Percentiles rank a stretch among this genome's conserved stretches.
Evolutionary conservation across 495 filamentous ascomycete genomes (phyloP).

Genomic region (Darksidea phi): DNA sequence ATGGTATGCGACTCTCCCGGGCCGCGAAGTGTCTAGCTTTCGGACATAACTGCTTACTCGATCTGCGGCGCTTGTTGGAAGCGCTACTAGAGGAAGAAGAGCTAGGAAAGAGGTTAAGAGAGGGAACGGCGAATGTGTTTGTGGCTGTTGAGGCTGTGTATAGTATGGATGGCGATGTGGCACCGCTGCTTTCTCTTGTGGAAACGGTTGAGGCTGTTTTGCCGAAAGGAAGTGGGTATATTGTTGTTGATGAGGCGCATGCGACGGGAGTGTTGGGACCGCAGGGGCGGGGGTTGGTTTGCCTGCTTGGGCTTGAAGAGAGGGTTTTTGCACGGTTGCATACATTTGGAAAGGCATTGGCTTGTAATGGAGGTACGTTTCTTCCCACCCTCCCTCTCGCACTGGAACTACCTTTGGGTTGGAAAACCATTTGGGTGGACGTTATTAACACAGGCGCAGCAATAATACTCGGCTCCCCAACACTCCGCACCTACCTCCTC

Average conservation of each 20-base stretch:
- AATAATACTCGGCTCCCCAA: slow-evolving; percentile 47
- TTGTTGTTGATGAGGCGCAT: slow-evolving; percentile 81
- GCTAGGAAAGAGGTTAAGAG: slow-evolving; percentile 26
- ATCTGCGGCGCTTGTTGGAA: slow-evolving; percentile 48
- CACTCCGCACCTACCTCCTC: slow-evolving; percentile 57
- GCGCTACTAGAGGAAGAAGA: slow-evolving; percentile 41
- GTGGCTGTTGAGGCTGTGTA: slow-evolving; percentile 75
- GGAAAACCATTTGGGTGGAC: too few relatives aligned
- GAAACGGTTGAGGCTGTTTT: slow-evolving; percentile 56
- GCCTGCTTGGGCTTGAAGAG: slow-evolving; percentile 63
- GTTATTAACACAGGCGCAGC: slow-evolving; percentile 33
- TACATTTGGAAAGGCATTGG: slow-evolving; percentile 76
- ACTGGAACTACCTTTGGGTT: too few relatives aligned
- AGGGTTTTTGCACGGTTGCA: slow-evolving; percentile 67
- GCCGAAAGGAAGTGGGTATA: slow-evolving; percentile 59
- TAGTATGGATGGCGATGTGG: slow-evolving; percentile 80
- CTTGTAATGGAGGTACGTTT: slow-evolving; percentile 65
- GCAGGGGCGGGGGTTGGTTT: slow-evolving; percentile 64
- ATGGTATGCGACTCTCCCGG: slow-evolving; percentile 70
- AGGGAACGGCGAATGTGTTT: slow-evolving; percentile 55
- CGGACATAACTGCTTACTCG: slow-evolving; percentile 57
- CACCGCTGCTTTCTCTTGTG: slow-evolving; percentile 61
- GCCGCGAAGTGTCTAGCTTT: slow-evolving; percentile 55
- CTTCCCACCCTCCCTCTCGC: slow-evolving; percentile 4
- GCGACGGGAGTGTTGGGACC: slow-evolving; percentile 66